Base-by-base conservation (phyloP, 495 filamentous ascomycete species). In the Stereocaulon alpinum region DNA sequence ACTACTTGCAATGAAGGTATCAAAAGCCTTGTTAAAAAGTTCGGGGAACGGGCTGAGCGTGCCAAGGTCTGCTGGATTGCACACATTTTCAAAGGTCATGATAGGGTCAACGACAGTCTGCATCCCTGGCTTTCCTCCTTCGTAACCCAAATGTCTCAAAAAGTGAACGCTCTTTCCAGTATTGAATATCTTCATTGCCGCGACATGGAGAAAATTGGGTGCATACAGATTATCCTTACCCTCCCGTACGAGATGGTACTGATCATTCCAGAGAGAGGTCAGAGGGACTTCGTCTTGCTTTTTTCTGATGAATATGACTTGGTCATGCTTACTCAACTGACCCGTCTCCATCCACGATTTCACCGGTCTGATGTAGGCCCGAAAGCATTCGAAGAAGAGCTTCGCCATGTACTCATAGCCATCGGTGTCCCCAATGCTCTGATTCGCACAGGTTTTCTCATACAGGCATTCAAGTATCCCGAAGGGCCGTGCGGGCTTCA, bases 101-200 rank as follows among this genome's bases (percentile, higher is more conserved):
- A 64, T 5, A 62, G 18, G 24, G 60, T 49, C 18, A n/a, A 18
- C 49, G 1, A 27, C 17, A 51, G 4, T 22, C 30, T 45, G 55
- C 42, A 22, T 18, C n/a, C 14, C 20, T 40, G n/a, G 24, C 54
- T 30, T 34, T 32, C 56, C 53, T 42, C 54, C 18, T 27, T 61
- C 18, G 52, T 58, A 44, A 64, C 66, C 45, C 53, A 88, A 77
- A 37, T 83, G 79, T 37, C 83, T 85, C 20, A 95, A 71, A 52
- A 97, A 87, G 2, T 93, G 82, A 61, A 90, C 84, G 64, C 85
- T 93, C 68, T 96, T 96, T 0, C 93, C 92, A 5, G 88, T 85
- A 0, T 82, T 89, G 59, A 95, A 89, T 27, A 96, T 87, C 60
- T 82, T 86, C 14, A 74, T 68, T 2, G 81, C 82, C 1, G 83